Percentiles rank a stretch among this genome's conserved stretches.
Evolutionary conservation across 2,329 filamentous ascomycete species (phyloP).

Genomic region (Fusarium papillatum): DNA sequence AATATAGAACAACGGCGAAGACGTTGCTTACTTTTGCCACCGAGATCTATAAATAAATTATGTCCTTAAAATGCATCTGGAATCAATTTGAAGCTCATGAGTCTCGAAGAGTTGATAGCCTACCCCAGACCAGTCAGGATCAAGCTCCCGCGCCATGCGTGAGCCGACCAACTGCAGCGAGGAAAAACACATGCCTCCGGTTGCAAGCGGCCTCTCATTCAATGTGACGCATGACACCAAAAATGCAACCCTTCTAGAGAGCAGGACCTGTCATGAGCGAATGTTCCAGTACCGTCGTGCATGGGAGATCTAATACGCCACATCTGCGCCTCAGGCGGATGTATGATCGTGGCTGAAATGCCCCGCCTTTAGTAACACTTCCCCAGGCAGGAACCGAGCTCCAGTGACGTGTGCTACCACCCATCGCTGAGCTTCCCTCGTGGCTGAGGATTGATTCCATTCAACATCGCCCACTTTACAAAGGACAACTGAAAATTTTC

Average conservation of each 20-base stretch:
- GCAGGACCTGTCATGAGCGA: neutral
- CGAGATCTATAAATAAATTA: too few relatives aligned
- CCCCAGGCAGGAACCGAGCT: slow-evolving; percentile 28
- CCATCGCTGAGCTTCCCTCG: slow-evolving; percentile 21
- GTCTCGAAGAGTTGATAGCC: neutral
- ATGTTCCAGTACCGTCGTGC: neutral
- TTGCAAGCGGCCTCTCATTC: neutral
- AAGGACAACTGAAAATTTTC: neutral
- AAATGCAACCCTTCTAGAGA: neutral
- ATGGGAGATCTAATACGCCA: slow-evolving; percentile 4
- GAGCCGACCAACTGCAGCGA: neutral
- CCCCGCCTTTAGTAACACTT: slow-evolving; percentile 19
- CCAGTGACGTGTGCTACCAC: slow-evolving; percentile 36
- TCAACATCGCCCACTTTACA: slow-evolving; percentile 8
- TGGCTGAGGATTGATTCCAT: slow-evolving; percentile 10
- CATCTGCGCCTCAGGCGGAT: slow-evolving; percentile 13
- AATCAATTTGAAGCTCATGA: neutral
- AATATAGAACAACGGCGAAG: too few relatives aligned
- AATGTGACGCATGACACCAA: neutral
- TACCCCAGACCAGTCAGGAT: neutral
- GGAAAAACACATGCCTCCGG: neutral
- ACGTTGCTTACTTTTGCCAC: too few relatives aligned
- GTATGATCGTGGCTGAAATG: slow-evolving; percentile 4
- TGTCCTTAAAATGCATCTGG: neutral
- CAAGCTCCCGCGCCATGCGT: neutral